phyloP scores from a whole-genome alignment of 225 moss, liverwort and hornwort genomes.

The Pleurozium schreberi region DNA sequence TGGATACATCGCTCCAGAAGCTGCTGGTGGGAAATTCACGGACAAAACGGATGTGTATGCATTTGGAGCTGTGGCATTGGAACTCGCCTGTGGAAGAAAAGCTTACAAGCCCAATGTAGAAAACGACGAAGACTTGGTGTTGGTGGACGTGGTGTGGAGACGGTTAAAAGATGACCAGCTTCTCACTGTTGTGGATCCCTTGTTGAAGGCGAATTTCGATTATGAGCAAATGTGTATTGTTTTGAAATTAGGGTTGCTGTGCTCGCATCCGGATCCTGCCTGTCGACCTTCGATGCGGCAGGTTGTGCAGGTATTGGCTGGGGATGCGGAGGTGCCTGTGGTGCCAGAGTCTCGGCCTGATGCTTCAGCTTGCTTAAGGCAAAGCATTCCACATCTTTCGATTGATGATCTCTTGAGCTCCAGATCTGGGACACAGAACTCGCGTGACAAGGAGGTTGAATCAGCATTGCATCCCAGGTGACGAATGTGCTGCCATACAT shows the following conservation, averaged over 20 bases:
- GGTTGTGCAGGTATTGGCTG: slow-evolving; percentile 20
- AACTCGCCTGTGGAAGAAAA: slow-evolving; percentile 26
- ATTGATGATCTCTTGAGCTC: background rate
- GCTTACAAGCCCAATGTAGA: background rate
- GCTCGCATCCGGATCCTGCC: slow-evolving; percentile 36
- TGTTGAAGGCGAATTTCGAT: background rate
- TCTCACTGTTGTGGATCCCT: slow-evolving; percentile 10
- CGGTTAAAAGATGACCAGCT: background rate
- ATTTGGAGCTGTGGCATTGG: slow-evolving; percentile 34
- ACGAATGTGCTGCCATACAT: background rate
- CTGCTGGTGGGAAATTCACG: slow-evolving; percentile 13
- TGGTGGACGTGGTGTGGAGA: slow-evolving; percentile 46
- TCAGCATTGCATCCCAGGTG: background rate
- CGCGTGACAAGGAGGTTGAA: background rate
- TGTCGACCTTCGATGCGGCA: slow-evolving; percentile 44
- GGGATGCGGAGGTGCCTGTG: slow-evolving; percentile 15
- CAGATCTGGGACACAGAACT: background rate
- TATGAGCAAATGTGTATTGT: slow-evolving; percentile 5
- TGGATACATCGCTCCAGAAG: slow-evolving; percentile 47
- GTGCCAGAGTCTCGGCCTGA: slow-evolving; percentile 10
- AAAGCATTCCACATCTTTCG: background rate
- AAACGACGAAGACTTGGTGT: background rate
- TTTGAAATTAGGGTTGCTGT: slow-evolving; percentile 32
- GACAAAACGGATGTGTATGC: slow-evolving; percentile 43
- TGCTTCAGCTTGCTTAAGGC: background rate